Percentiles rank a stretch among this genome's conserved stretches.
These are phyloP conservation scores for Davidsoniella virescens DNA, from an alignment of 2,329 filamentous ascomycete genomes.

Conservation along the genomic window DNA sequence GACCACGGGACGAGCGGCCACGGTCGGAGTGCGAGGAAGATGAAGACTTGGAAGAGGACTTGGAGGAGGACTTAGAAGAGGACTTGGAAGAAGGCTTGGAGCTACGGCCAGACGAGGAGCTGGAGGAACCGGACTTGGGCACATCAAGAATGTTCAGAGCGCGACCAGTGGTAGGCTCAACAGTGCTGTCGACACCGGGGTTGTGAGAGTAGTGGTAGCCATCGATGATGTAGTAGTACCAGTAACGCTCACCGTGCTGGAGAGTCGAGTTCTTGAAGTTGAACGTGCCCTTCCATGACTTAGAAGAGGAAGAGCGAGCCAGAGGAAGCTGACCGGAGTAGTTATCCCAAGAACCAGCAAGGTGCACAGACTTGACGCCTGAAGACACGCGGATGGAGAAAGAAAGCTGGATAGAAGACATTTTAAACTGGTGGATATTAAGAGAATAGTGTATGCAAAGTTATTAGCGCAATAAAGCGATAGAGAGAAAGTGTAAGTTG, in stretches of 20 bases:
- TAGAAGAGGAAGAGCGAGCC: conserved; percentile 71
- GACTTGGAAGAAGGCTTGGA: conserved; percentile 31
- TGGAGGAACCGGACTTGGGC: conserved; percentile 34
- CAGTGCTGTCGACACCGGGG: conserved; percentile 72
- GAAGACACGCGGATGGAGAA: conserved; percentile 92
- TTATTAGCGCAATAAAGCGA: conserved; percentile 3
- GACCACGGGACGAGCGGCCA: conserved; percentile 24
- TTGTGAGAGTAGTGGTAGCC: conserved; percentile 97
- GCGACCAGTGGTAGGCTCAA: conserved; percentile 91
- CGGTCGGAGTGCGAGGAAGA: conserved; percentile 25
- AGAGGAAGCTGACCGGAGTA: conserved; percentile 90
- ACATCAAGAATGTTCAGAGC: conserved; percentile 96
- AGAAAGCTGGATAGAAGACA: conserved; percentile 85
- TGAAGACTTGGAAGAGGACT: conserved; percentile 19
- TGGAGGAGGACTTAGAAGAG: conserved; percentile 17
- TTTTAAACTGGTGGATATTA: conserved; percentile 30
- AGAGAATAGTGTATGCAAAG: conserved; percentile 7
- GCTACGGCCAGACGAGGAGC: conserved; percentile 26
- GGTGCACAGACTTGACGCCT: conserved; percentile 92
- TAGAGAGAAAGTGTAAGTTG: conserved; percentile 9
- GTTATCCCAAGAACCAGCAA: conserved; percentile 96
- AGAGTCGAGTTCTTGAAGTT: conserved; percentile 80
- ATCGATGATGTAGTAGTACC: conserved; percentile 99
- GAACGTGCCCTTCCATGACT: conserved; percentile 94
- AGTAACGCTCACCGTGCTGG: conserved; percentile 83